Evolutionary conservation across 306 rosid species (phyloP), one percentile per base, ranked within the genome.

Genomic region (Quercus parvula): DNA sequence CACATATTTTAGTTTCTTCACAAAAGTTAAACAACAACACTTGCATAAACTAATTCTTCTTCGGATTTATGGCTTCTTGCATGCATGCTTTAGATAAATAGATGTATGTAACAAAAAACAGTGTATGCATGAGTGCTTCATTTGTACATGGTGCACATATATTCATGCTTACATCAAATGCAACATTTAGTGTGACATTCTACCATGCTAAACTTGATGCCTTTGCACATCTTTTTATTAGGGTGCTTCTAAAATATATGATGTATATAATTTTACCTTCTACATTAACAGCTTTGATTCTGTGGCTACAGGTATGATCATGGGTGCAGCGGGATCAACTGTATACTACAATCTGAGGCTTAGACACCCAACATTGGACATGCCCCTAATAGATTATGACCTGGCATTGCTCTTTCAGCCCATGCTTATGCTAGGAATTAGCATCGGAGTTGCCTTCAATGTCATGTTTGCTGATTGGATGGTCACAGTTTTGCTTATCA

Each of bases 381-480:
- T 81, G 79, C 96, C 97, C 5, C 84, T 93, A 4, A 89, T 93
- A 44, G 94, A 92, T 71, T 93, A 93, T 75, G 87, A 93, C 80
- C 76, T 93, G 68, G 95, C 92, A 1, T 74, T 89, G 83, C 92
- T 93, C 73, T 89, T 89, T 75, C 91, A 88, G 85, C 97, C 97
- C 3, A 83, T 84, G 77, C 91, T 91, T n/a, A 86, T 93, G 93
- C 90, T 91, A 27, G 97, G 97, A 56, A 87, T 93, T 70, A 93
- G 94, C 87, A 91, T 93, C 9, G 97, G 97, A 14, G 97, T 93
- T 7, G 86, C 89, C 10, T 89, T 93, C 79, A 93, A 88, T 41
- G 97, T 93, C 78, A 85, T 93, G 79, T 93, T 89, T 84, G 91
- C 96, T 5, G 96, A 93, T 81, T 93, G 96, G 96, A 91, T 93